Evolutionary conservation across 805 yeast genomes (phyloP), one percentile per base, ranked within the genome.

Genomic region (Metschnikowia rubicola): DNA sequence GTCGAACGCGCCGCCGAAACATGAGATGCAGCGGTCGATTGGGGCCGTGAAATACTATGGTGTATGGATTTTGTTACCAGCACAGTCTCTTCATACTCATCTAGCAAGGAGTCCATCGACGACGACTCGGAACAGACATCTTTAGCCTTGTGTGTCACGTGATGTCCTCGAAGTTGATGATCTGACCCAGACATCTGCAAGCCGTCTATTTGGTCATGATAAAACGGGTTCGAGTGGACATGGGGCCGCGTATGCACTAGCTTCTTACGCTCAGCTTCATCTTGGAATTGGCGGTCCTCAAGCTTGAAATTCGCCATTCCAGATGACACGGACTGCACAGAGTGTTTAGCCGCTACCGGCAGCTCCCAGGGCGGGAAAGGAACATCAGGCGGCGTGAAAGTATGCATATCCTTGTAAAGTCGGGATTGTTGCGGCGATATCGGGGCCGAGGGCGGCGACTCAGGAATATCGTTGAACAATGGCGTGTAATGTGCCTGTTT

Each of bases 391-490:
- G 17, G 31, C 7, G 30, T 10, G 5, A 32, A n/a, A 13, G 11
- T 28, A 10, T 29, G n/a, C 5, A n/a, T 7, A 12, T 42, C 30
- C 15, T 29, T 21, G 35, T 15, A 36, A 19, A 37, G 33, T 31
- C 30, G 32, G 28, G 30, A 6, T 48, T 55, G 37, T 9, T 53
- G 65, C 0, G 75, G 75, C 6, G 75, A 71, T 8, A 64, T 57
- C 2, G 76, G 75, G 6, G 67, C 73, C 10, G 74, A 69, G 1
- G 76, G 75, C 5, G 77, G 77, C 6, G 74, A 64, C 9, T 70
- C 76, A 0, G 77, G 77, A 3, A 71, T 62, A 29, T 60, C 66
- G 41, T 55, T 56, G 29, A 64, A 61, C 9, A 61, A 48, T 2
- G 54, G 51, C 13, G 51, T 37, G 21, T 44, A 46, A 10, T 44